These are phyloP conservation scores for Paulownia fortunei DNA, from an alignment of 257 asterid species.

Conservation along the genomic window DNA sequence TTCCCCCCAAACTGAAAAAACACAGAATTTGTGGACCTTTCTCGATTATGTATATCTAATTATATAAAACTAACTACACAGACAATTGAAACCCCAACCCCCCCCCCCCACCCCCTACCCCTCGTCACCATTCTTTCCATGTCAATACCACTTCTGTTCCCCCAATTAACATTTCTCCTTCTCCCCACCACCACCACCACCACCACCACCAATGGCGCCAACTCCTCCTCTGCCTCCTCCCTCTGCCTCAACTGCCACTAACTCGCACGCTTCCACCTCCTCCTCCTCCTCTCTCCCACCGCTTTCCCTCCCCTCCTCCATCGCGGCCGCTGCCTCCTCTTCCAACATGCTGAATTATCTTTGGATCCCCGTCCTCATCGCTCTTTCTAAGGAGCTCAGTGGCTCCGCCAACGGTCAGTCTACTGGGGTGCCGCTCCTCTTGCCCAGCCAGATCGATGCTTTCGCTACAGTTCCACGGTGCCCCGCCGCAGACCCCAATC, in stretches of 20 bases:
- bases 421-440: constrained; percentile 38
- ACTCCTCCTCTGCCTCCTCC: constrained; percentile 18
- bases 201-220: constrained; percentile 18
- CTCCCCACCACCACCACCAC: neutral
- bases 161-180: neutral
- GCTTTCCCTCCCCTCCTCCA: constrained; percentile 15
- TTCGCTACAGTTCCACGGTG: constrained; percentile 44
- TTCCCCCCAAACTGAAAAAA: neutral
- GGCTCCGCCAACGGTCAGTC: constrained; percentile 40
- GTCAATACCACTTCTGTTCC: constrained; percentile 19
- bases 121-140: constrained; percentile 15
- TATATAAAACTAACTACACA: no score
- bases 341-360: constrained; percentile 50
- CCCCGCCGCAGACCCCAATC: constrained; percentile 57
- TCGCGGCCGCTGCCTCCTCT: constrained; percentile 35
- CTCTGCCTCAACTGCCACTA: constrained; percentile 11
- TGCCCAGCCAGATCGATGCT: constrained; percentile 48
- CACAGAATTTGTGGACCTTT: no score
- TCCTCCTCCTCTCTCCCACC: constrained; percentile 23
- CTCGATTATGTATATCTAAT: no score
- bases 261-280: constrained; percentile 16
- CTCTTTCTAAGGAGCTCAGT: constrained; percentile 50
- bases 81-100: neutral
- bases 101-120: neutral
- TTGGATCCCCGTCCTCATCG: constrained; percentile 59